Evolutionary conservation across 768 basidiomycete species (phyloP).

Genomic region (Trichaptum fuscoviolaceum): DNA sequence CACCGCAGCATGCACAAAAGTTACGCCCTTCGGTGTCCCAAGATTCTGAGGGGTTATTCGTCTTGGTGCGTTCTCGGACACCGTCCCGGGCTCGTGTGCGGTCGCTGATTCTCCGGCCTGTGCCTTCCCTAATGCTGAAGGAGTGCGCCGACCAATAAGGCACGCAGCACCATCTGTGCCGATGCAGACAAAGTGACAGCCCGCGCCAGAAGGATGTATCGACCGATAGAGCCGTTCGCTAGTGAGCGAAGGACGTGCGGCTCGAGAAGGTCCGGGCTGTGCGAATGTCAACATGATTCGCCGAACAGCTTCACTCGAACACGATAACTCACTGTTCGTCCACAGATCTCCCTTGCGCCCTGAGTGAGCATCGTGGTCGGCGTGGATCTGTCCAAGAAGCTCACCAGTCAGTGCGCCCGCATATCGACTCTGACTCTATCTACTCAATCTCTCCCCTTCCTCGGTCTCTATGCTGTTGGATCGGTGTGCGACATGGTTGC

Average conservation of each 20-base stretch:
- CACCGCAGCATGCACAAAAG: conserved; percentile 78
- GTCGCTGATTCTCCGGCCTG: conserved; percentile 32
- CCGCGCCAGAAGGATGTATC: conserved; percentile 69
- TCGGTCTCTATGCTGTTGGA: too few species aligned
- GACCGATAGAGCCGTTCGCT: conserved; percentile 70
- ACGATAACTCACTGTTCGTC: conserved; percentile 27
- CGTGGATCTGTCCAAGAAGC: conserved; percentile 22
- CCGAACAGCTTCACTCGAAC: conserved; percentile 14
- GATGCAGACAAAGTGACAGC: conserved; percentile 72
- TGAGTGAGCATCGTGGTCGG: neutral
- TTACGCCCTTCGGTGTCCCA: conserved; percentile 51
- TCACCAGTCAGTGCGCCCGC: conserved; percentile 86
- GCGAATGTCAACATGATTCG: conserved; percentile 7
- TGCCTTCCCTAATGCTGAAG: conserved; percentile 57
- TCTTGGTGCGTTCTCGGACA: conserved; percentile 74
- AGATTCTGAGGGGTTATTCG: conserved; percentile 53
- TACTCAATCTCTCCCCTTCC: conserved; percentile 30
- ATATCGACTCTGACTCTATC: conserved; percentile 80
- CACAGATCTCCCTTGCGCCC: conserved; percentile 31
- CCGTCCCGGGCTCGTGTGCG: conserved; percentile 13
- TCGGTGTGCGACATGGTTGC: too few species aligned
- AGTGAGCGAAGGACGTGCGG: conserved; percentile 89
- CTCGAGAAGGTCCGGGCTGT: conserved; percentile 75
- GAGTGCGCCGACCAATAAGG: conserved; percentile 84
- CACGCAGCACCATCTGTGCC: conserved; percentile 78